Conservation (phyloP, 208 protist species). For the Trypanosoma theileri region DNA sequence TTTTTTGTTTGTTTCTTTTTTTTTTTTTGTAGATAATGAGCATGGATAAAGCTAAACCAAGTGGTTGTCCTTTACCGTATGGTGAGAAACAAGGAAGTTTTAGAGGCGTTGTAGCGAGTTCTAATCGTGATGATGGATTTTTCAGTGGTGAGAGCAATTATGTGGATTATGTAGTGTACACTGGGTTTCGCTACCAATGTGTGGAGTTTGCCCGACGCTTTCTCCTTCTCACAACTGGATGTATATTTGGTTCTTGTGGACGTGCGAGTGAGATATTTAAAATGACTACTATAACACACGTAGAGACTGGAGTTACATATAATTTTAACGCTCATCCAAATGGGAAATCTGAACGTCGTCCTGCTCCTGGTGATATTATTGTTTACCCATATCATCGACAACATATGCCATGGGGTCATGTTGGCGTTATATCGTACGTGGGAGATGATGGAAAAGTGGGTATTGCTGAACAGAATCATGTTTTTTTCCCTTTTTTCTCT, state of each 20-base stretch:
- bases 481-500: constrained; percentile 51
- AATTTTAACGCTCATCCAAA: constrained; percentile 53
- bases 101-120: constrained; percentile 57
- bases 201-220: constrained; percentile 81
- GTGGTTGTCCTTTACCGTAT: constrained; percentile 35
- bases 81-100: constrained; percentile 73
- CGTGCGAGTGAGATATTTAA: constrained; percentile 69
- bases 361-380: constrained; percentile 63
- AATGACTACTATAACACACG: constrained; percentile 57
- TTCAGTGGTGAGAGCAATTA: constrained; percentile 84
- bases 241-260: constrained; percentile 65
- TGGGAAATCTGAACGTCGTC: constrained; percentile 37
- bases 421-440: constrained; percentile 74
- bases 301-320: constrained; percentile 55
- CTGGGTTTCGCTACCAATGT: constrained; percentile 80
- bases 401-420: constrained; percentile 65
- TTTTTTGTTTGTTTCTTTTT: background rate
- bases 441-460: constrained; percentile 53
- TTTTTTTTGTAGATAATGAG: background rate
- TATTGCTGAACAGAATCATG: constrained; percentile 78
- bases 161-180: constrained; percentile 59
- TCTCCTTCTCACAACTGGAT: constrained; percentile 71
- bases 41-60: background rate
- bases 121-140: constrained; percentile 80
- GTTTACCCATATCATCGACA: constrained; percentile 61